Base-by-base conservation (phyloP, 768 basidiomycete genomes). In the Boletus rex-veris region DNA sequence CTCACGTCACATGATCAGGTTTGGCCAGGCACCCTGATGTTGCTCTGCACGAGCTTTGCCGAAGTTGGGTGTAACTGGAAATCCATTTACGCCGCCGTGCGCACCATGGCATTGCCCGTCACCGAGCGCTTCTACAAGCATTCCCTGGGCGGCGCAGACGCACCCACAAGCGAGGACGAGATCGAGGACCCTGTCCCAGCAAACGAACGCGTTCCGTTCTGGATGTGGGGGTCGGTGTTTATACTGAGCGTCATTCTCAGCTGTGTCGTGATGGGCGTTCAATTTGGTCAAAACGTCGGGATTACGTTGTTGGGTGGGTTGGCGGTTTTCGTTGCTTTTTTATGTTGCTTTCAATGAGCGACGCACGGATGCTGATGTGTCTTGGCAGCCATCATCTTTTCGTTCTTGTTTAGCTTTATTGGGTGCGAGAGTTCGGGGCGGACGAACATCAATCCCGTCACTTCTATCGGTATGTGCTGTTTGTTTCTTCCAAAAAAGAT, bases 401-500 rank as follows among this genome's bases (percentile, higher is more conserved):
- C 80, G 31, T 85, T 84, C 73, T 42, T 84, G 39, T 86, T 86
- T 71, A 82, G 83, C 30, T 85, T 86, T 71, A 80, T 86, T 58
- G 84, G 80, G 39, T 82, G 83, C 9, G 83, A 85, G 64, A 81
- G 78, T 45, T 61, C 78, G 31, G 82, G 84, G 21, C 70, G 76
- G 54, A 86, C 82, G 6, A 82, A 84, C 54, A 75, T 86, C 63
- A 84, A 84, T 63, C 83, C 83, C 10, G 76, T 85, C 44, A 77
- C 79, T 7, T 79, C 81, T 33, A 80, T 84, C 45, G 70, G 73
- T 74, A n/a, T 35, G 59, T 53, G 5, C 3, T 31, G 1, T 8
- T 37, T 26, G 26, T n/a, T 24, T 15, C 31, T 2, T 14, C 14
- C 0, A 35, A 33, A 33, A 33, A 35, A 1, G 7, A 3, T 28